phyloP scores from a whole-genome alignment of 495 filamentous ascomycete genomes.

The Aspergillus wentii region DNA sequence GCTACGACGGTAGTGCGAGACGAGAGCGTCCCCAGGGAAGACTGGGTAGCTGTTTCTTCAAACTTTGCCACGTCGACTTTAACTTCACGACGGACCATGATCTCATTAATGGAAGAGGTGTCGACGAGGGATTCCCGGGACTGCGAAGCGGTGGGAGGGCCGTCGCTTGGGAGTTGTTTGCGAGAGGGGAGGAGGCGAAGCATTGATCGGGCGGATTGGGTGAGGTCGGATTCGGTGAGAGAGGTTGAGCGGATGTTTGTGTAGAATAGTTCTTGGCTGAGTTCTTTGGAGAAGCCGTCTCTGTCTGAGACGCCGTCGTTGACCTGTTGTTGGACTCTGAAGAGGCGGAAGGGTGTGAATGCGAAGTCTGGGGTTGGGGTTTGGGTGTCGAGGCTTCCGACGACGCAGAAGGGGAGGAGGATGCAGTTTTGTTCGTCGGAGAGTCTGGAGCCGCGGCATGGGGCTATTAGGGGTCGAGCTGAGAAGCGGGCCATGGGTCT shows the following conservation, averaged over 20 bases:
- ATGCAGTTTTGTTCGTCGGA: slow-evolving; percentile 25
- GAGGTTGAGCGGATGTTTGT: slow-evolving; percentile 25
- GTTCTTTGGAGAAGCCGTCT: slow-evolving; percentile 44
- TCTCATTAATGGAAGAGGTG: slow-evolving; percentile 35
- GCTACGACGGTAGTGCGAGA: slow-evolving; percentile 26
- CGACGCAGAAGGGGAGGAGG: slow-evolving; percentile 52
- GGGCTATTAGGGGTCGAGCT: slow-evolving; percentile 40
- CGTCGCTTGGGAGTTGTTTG: not conserved
- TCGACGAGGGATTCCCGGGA: slow-evolving; percentile 25
- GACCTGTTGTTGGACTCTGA: slow-evolving; percentile 52
- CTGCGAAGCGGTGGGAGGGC: not conserved
- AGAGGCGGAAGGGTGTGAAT: slow-evolving; percentile 51
- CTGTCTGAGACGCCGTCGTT: slow-evolving; percentile 46
- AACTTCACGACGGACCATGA: slow-evolving; percentile 50
- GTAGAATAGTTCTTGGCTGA: slow-evolving; percentile 26
- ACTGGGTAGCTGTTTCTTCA: slow-evolving; percentile 20
- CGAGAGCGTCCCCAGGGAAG: slow-evolving; percentile 16
- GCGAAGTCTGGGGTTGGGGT: slow-evolving; percentile 32
- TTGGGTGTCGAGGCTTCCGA: slow-evolving; percentile 46
- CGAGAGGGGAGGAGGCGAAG: slow-evolving; percentile 27
- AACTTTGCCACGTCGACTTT: slow-evolving; percentile 44
- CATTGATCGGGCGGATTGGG: slow-evolving; percentile 22
- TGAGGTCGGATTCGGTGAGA: slow-evolving; percentile 20
- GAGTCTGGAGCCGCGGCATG: slow-evolving; percentile 24
- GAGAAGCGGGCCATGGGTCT: slow-evolving; percentile 45